Evolutionary conservation across 2,329 filamentous ascomycete species (phyloP).

Genomic region (Stachybotrys chartarum): DNA sequence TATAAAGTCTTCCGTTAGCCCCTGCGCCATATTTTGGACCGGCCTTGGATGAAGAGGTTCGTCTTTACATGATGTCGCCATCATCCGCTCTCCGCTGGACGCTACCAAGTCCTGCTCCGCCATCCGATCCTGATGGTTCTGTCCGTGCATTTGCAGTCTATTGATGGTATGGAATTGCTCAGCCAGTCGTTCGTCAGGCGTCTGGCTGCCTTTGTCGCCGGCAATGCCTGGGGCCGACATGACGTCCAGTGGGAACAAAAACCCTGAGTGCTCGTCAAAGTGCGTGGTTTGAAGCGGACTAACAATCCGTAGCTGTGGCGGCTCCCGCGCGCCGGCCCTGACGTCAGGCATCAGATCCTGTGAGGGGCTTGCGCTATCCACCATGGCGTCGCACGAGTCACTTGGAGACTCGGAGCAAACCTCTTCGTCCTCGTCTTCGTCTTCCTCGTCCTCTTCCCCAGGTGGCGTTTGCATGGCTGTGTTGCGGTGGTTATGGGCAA

Average conservation of each 20-base stretch:
- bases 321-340: not conserved
- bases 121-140: not conserved
- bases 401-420: not conserved
- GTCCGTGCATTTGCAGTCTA: not conserved
- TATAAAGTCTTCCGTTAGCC: not conserved
- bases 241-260: not conserved
- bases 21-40: not conserved
- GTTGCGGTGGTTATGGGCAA: not conserved
- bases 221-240: not conserved
- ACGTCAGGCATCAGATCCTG: not conserved
- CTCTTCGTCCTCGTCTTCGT: not conserved
- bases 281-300: not conserved
- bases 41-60: not conserved
- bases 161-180: not conserved
- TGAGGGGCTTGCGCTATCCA: not conserved
- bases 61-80: not conserved
- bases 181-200: not conserved
- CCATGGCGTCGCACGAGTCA: not conserved
- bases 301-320: not conserved
- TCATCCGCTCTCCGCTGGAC: not conserved
- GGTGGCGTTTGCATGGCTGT: not conserved
- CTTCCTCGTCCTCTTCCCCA: not conserved
- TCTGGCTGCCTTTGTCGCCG: not conserved
- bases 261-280: not conserved
- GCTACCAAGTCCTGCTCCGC: not conserved